Base-by-base conservation (phyloP, 495 filamentous ascomycete genomes). In the Rhypophila decipiens region DNA sequence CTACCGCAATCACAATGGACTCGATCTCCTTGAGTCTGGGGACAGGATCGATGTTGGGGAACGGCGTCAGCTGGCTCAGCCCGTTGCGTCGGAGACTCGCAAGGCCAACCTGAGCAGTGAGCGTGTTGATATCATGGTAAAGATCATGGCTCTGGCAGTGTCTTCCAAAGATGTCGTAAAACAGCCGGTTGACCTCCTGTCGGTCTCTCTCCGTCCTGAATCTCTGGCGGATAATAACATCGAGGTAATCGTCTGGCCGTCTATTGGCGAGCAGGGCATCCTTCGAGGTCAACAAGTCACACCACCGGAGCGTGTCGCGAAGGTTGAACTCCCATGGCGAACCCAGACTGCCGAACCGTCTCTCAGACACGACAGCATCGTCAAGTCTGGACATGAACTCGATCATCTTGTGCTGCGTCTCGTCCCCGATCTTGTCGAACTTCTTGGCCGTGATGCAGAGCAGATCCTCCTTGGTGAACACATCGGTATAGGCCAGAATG, bases 301-400 rank as follows among this genome's bases (percentile, higher is more conserved):
- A 74, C 91, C 91, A 97, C 31, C 94, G 79, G 38, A 90, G 77
- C 5, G 85, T 87, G 66, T 99, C 94, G 59, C 94, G 83, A 50
- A 99, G 68, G 53, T 99, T 99, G 57, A 99, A 89, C 58, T 99
- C 94, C 94, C 91, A 97, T 2, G 93, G 94, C 9, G 85, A 85
- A 39, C 94, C 94, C 42, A 83, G 70, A n/a, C 79, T 69, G 13
- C 87, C 91, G 53, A 96, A 81, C 27, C 69, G 65, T 38, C 81
- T 78, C 24, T 79, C 72, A 27, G 77, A 69, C 3, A 80, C 72
- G 35, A 95, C 80, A 3, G 84, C 77, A 11, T 72, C 70, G 54
- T 95, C 88, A 4, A 97, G 70, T 11, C 67, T 67, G 22, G 83
- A 84, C n/a, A 97, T 82, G 60, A 95, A 95, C 22, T 73, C 71